Base-by-base conservation (phyloP, 2,329 filamentous ascomycete genomes). In the Colletotrichum magnum region DNA sequence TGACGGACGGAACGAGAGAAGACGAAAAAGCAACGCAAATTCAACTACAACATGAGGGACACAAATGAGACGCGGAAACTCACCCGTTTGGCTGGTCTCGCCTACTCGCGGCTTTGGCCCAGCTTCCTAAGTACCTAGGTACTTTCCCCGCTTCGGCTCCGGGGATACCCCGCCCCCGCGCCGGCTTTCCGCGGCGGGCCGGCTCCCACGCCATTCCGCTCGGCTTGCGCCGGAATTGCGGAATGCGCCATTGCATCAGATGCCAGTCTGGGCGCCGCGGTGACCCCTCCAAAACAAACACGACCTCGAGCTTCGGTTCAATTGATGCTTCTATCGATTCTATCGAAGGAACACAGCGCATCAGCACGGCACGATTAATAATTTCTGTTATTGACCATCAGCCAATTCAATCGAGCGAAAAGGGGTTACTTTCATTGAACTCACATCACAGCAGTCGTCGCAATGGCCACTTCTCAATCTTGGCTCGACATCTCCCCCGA, bases 401-500 rank as follows among this genome's bases (percentile, higher is more conserved):
- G 32, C 32, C 32, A 36, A 36, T 36, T 36, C 32, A 36, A 36
- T 2, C 32, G 10, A 10, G 32, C 32, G 32, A 36, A 36, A 10
- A 36, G 3, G 32, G 3, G 32, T 36, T 36, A 18, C 45, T 47
- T 9, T 15, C 45, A 47, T 12, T 12, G 18, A 47, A 12, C 6
- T 47, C 45, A 18, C 3, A n/a, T 18, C 45, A 43, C 39, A 21
- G 18, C n/a, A 48, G 18, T 47, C 52, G 60, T 48, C 58, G 32
- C 26, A 26, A 68, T 68, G 63, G 48, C 59, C 7, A 52, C 15
- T 43, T 57, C 48, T 10, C 54, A 28, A 26, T 79, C 77, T 45
- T 79, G 77, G 77, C 66, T 79, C 6, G 58, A 73, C 9, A 73
- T 83, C 18, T 72, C 78, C n/a, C 75, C 79, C n/a, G 74, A 77